Base-by-base conservation (phyloP, 495 filamentous ascomycete genomes). In the Talaromyces thailandensis region DNA sequence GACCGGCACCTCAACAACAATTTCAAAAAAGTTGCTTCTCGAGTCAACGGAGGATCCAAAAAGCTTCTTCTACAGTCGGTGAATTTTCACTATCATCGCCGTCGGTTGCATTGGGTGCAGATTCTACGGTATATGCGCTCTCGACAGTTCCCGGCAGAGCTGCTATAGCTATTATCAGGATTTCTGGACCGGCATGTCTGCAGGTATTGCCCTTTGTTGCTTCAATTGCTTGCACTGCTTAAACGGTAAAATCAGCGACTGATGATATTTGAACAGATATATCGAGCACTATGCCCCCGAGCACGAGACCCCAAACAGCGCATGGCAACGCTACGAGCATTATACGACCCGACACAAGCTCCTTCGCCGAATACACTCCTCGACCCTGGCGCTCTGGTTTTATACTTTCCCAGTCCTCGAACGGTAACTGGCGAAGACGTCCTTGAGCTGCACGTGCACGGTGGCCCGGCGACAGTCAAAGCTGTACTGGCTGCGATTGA, bases 371-470 rank as follows among this genome's bases (percentile, higher is more conserved):
- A 67, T 52, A 73, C 66, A 18, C 72, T 96, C 12, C 84, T 98
- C 8, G 94, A 98, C 70, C 82, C 93, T 4, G 82, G 83, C 43
- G 89, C 95, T 3, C 71, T 98, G 1, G 83, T 96, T 21, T 81
- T 98, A n/a, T 91, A 88, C 74, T 96, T 98, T 68, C 90, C 92
- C 0, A 80, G 77, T 1, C 93, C 95, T 0, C 81, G 85, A 53
- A 94, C 92, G 0, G 90, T 88, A 24, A 98, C 94, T 0, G 94
- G 94, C 21, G 92, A 98, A 71, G 91, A 96, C 66, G 81, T 97
- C 1, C 82, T 98, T 21, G 94, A 98, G 70, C 75, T 98, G 2
- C 94, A 98, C 67, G 81, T 97, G 35, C 94, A 98, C 67, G 94
- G 94, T n/a, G 93, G 94, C 0, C 81, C 86, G 0, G 95, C 94